Evolutionary conservation across 345 rosid genomes (phyloP).

Genomic region (Abelmoschus esculentus): DNA sequence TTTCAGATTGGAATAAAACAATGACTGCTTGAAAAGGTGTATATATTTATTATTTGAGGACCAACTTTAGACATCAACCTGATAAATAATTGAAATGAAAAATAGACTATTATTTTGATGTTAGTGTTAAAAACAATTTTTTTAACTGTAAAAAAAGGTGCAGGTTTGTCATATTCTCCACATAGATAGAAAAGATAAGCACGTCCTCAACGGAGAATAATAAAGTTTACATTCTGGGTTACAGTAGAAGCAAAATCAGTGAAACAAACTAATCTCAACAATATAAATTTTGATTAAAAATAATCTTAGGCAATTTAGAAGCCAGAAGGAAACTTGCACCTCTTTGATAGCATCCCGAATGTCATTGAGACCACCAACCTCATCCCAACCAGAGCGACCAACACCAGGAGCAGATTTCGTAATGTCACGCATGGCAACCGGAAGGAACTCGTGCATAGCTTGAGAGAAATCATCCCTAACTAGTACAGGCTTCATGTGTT

Average conservation of each 20-base stretch:
- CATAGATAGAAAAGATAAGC: neutral
- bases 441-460: conserved; percentile 89
- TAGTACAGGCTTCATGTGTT: conserved; percentile 36
- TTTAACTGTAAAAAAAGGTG: neutral
- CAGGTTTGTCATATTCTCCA: neutral
- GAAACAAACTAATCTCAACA: neutral
- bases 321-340: conserved; percentile 32
- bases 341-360: conserved; percentile 67
- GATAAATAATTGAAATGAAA: neutral
- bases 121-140: neutral
- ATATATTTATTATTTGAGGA: neutral
- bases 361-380: conserved; percentile 85
- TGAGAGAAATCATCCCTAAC: conserved; percentile 64
- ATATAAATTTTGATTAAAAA: neutral
- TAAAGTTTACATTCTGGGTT: neutral
- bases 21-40: neutral
- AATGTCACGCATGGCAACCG: conserved; percentile 96
- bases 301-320: neutral
- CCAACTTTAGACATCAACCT: neutral
- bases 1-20: neutral
- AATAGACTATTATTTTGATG: neutral
- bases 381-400: conserved; percentile 88
- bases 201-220: neutral
- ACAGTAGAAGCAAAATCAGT: neutral
- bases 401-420: conserved; percentile 72